Evolutionary conservation across 139 green algal species (phyloP), one percentile per base, ranked within the genome.

Genomic region (Coccomyxa sp.): DNA sequence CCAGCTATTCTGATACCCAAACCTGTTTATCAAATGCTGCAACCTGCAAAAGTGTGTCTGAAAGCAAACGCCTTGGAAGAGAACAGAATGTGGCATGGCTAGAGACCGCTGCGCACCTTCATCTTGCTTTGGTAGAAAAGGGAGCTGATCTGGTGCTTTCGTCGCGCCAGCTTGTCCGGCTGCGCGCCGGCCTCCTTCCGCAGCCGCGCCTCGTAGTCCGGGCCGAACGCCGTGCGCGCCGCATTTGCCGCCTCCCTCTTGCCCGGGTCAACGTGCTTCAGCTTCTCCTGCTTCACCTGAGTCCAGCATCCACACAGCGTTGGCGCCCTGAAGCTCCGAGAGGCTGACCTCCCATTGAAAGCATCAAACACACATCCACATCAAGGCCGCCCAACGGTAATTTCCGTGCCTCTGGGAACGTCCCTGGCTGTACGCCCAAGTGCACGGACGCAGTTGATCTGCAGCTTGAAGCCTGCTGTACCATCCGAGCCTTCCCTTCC

Each of bases 121-220:
- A 94, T 86, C 81, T 92, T 91, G 21, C 89, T 88, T 58, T 90
- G 88, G 45, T 88, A 85, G 81, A 92, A 95, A 58, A 96, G 82
- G 14, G 91, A 93, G 58, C 84, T 85, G 63, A 96, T 94, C 87
- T 96, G 93, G 87, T 96, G 93, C 90, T 94, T 95, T 67, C 86
- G 86, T 68, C 89, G 88, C 0, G 93, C 89, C 58, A 92, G 78
- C 86, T 91, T 93, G 67, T 82, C 83, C 67, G 87, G 87, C 63
- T 57, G 85, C 27, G 82, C 84, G 30, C 87, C 85, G 10, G 93
- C 93, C 45, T 93, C 88, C 30, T 79, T 58, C 0, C 90, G 83
- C 75, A 95, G 79, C 28, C 82, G 59, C 15, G 81, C 82, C 85
- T 93, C 93, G 79, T 96, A 96, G 59, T 95, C 91, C 10, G 80